Percentiles rank a stretch among this genome's conserved stretches.
These are phyloP conservation scores for Epithemia pelagica DNA, from an alignment of 108 stramenopile genomes.

Conservation along the genomic window DNA sequence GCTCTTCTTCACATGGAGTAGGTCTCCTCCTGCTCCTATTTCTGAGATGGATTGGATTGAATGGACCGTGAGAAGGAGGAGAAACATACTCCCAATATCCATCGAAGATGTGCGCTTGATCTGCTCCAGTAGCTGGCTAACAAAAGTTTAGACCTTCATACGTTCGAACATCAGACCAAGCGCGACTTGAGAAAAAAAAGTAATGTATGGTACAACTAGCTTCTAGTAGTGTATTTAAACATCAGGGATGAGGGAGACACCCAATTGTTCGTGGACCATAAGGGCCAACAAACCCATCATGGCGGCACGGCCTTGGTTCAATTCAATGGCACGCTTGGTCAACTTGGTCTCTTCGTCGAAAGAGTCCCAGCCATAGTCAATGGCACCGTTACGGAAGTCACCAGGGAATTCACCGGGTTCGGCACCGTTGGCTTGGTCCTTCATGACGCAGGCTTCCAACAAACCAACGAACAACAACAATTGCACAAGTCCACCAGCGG, in stretches of 20 bases:
- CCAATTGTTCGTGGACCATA: constrained; percentile 69
- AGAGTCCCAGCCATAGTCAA: constrained; percentile 75
- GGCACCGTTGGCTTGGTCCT: constrained; percentile 38
- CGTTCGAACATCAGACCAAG: no score
- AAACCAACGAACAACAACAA: constrained; percentile 61
- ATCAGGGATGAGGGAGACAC: constrained; percentile 25
- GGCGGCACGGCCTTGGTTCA: constrained; percentile 88
- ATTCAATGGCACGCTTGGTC: constrained; percentile 79
- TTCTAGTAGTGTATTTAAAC: no score
- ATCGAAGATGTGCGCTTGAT: no score
- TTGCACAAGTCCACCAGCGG: constrained; percentile 47
- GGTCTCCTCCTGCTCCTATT: no score
- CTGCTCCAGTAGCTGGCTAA: no score
- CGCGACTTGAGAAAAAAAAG: no score
- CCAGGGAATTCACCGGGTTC: constrained; percentile 37
- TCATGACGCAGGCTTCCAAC: constrained; percentile 61
- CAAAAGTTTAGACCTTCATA: no score
- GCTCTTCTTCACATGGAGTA: no score
- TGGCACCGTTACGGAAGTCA: constrained; percentile 66
- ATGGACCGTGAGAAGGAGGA: no score
- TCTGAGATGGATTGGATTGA: no score
- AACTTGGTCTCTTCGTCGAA: constrained; percentile 53
- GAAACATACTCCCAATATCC: no score
- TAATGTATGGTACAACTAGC: no score
- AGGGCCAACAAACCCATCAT: constrained; percentile 81